phyloP scores from a whole-genome alignment of 108 stramenopile species.

The Conticribra guillardii region DNA sequence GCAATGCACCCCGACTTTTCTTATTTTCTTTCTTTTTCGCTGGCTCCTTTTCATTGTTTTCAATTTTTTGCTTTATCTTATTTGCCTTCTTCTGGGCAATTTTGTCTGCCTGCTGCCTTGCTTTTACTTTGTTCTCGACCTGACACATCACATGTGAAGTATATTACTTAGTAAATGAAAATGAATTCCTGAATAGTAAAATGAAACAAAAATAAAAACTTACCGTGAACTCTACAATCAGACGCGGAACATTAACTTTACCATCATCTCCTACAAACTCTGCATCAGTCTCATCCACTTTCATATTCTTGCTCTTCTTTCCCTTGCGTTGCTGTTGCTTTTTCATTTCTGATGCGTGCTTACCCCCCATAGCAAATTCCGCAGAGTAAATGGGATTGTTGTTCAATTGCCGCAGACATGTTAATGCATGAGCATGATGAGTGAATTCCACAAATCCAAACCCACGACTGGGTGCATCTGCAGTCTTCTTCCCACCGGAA shows the following conservation, averaged over 20 bases:
- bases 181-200: too few species aligned
- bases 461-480: slow-evolving; percentile 82
- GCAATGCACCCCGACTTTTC: slow-evolving; percentile 69
- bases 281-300: slow-evolving; percentile 29
- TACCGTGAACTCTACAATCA: slow-evolving; percentile 88
- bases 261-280: slow-evolving; percentile 65
- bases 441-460: slow-evolving; percentile 99
- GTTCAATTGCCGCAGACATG: slow-evolving; percentile 94
- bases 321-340: slow-evolving; percentile 43
- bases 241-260: slow-evolving; percentile 60
- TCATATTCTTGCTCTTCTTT: slow-evolving; percentile 53
- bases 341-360: slow-evolving; percentile 52
- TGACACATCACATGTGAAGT: background rate
- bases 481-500: slow-evolving; percentile 49
- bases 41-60: slow-evolving; percentile 45
- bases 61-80: slow-evolving; percentile 68
- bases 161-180: background rate
- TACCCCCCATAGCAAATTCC: slow-evolving; percentile 76
- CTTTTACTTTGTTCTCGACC: slow-evolving; percentile 89
- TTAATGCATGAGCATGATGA: slow-evolving; percentile 95
- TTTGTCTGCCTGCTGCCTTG: slow-evolving; percentile 78
- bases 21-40: slow-evolving; percentile 49
- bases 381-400: slow-evolving; percentile 91
- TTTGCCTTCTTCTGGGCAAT: slow-evolving; percentile 76
- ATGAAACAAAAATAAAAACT: too few species aligned